Evolutionary conservation across 1,139 yeast genomes (phyloP), one percentile per base, ranked within the genome.

Genomic region (Casaregolazyma suthepensis): DNA sequence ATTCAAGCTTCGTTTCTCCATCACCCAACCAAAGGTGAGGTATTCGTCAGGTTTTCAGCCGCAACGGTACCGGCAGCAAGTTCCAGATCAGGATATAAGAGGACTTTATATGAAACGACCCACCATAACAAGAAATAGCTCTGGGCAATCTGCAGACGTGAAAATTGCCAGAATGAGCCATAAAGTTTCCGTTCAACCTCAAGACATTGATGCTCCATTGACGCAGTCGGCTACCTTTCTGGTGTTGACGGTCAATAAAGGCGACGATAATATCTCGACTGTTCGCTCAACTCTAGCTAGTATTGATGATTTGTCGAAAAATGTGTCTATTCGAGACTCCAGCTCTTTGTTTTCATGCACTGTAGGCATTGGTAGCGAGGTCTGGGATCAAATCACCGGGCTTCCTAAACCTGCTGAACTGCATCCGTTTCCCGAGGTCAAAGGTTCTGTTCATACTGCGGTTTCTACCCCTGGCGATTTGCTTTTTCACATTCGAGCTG

Each of bases 401-500:
- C 45, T 48, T 22, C 52, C 51, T 19, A 48, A 50, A 15, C 62
- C 62, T 1, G 51, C 54, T 43, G 58, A 57, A 45, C 56, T 59
- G 19, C 62, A 59, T 48, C 56, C 60, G 15, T 59, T 59, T 54
- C 50, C 48, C 45, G 58, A 49, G 31, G 10, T 57, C 29, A 57
- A 59, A 19, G 62, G 62, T 9, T 57, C 46, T 1, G 46, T 50
- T n/a, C 56, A 52, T 45, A 46, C 54, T 6, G 62, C 62, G 5
- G 61, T 59, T 6, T 51, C 62, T 7, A 58, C 62, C 15, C 62
- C 62, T n/a, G 62, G 62, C 4, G 62, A 59, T 31, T 46, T 59
- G 5, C 44, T 59, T 18, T 59, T 59, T 49, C 62, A 59, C 49
- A 56, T 59, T 22, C 58, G 62, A 9, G 54, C 55, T 4, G 51